Base-by-base conservation (phyloP, 805 yeast genomes). In the Saturnispora kantuleensis region DNA sequence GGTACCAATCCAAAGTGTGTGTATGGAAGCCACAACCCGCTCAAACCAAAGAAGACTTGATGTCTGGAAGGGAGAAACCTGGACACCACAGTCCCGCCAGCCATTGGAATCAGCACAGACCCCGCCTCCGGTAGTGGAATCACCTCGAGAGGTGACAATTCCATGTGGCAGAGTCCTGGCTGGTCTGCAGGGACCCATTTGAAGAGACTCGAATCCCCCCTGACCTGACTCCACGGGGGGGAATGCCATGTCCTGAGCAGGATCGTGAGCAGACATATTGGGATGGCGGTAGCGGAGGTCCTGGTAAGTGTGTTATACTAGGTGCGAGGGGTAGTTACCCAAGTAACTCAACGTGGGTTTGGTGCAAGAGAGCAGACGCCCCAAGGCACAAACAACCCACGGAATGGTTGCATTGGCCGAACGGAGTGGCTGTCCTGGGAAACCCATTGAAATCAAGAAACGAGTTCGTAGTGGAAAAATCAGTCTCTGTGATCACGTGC, bases 291-390 rank as follows among this genome's bases (percentile, higher is more conserved):
- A 21, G 26, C 26, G 26, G 26, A 21, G 8, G 26, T 21, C 26
- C 26, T 21, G 26, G 26, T 40, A 37, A 33, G 34, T 13, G 28
- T 17, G 42, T 42, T 42, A 26, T 35, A 42, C 35, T 42, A 42
- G 45, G 45, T 42, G 45, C 45, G 41, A 42, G 45, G 45, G 45
- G 45, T 42, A 36, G 40, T 36, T 42, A 26, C 45, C 45, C 45
- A 28, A 35, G 31, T 37, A 42, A 38, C 40, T 31, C 35, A 21
- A 21, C 41, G 17, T 13, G 34, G 18, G n/a, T 18, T 36, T 21
- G 40, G 16, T 12, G n/a, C 26, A 8, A n/a, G 34, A 9, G 4
- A 7, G 4, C 10, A 10, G 2, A 13, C 26, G 26, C 8, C 16
- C 10, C 10, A 10, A 12, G 13, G 5, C 18, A 34, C 38, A 39